Evolutionary conservation across 2,329 filamentous ascomycete genomes (phyloP), one percentile per base, ranked within the genome.

Genomic region (Cercospora sojina): DNA sequence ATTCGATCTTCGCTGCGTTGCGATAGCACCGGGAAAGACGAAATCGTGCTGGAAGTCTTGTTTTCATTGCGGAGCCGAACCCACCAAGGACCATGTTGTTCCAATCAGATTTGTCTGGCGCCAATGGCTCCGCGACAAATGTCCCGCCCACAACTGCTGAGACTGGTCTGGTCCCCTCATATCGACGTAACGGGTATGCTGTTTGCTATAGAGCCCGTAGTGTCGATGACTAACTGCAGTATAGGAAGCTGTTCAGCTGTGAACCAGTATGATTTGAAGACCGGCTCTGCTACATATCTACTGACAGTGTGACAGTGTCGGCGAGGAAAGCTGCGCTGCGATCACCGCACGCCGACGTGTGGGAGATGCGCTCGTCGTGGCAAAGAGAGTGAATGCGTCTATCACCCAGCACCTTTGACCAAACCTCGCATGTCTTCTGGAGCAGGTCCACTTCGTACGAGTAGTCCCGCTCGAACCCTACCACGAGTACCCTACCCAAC

Each of bases 351-450:
- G 58, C 76, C 76, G 6, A 72, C 73, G 1, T 78, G 76, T 67
- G 75, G 74, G 3, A 66, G 76, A 57, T 78, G 76, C 67, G 71
- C 73, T 8, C 70, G 74, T 20, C 73, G 76, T 20, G 61, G 61
- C 20, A 67, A 59, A 60, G 41, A 31, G 18, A 74, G 70, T 20
- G 72, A 74, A 67, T 78, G 76, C 47, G 69, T 77, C 38, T 78
- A 78, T 59, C 76, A 78, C 64, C 76, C 76, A 16, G 76, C 75
- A 23, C 76, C 76, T 18, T 67, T 77, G 31, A 76, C 73, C 7
- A 74, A 72, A 57, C 67, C 69, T 47, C 65, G 69, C 8, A 47
- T 64, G 31, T 62, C 66, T 35, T 62, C 69, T 6, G 62, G 32
- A 9, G 43, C 64, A 35, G 66, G 69, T 32, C 65, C 69, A n/a